Base-by-base conservation (phyloP, 2,329 filamentous ascomycete genomes). In the Colletotrichum noveboracense region DNA sequence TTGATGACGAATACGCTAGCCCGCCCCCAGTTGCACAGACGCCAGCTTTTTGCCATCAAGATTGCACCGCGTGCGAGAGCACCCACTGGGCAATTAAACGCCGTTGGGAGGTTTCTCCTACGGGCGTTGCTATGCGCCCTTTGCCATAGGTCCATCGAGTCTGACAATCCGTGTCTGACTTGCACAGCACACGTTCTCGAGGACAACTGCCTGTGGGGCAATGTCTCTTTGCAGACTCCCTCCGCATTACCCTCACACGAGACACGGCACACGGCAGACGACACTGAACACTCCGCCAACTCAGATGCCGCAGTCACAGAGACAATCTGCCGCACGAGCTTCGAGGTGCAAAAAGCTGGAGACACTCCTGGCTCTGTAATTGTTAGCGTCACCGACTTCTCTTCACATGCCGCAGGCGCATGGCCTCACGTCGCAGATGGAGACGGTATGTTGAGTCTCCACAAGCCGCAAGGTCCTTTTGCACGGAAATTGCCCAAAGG, bases 381-480 rank as follows among this genome's bases (percentile, higher is more conserved):
- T 75, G 69, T 73, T 64, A 73, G 62, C 48, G 61, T 73, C 70
- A 67, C 62, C 73, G 73, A 73, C 69, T 73, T 38, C 68, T 75
- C 16, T 34, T 62, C 24, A 34, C 58, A 62, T 62, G 30, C 56
- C 28, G 18, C 30, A 24, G 13, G 18, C 48, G 65, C 36, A 67
- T 21, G n/a, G 34, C 34, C 34, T 64, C 48, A 24, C 43, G 58
- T 58, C 48, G 36, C 62, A 21, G 24, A 66, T 66, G 62, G 62
- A 52, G 62, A 30, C 62, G 24, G 43, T 30, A 13, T 26, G 48
- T 16, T 55, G 28, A 9, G 30, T 68, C 66, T 21, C 66, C 66
- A 68, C 66, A 43, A 43, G 18, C 66, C 24, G 32, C 30, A n/a
- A 21, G 52, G 52, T 60, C 52, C 21, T 34, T 60, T 43, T n/a